Evolutionary conservation across 2,329 filamentous ascomycete species (phyloP).

Genomic region (Emericellopsis atlantica): DNA sequence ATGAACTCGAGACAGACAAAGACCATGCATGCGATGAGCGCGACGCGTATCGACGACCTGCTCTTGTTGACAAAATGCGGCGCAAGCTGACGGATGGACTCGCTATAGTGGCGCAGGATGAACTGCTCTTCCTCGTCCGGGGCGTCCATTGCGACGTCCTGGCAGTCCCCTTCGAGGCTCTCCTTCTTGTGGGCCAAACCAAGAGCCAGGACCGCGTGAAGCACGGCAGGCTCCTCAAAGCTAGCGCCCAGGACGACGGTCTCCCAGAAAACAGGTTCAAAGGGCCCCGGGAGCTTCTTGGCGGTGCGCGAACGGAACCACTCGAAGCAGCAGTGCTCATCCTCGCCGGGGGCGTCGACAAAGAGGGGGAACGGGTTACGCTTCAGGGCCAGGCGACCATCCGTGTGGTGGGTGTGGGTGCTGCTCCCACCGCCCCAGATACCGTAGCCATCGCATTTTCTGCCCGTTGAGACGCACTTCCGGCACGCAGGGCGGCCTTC

Average conservation of each 20-base stretch:
- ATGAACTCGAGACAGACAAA: constrained; percentile 27
- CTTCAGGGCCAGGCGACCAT: not conserved
- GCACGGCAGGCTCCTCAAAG: constrained; percentile 21
- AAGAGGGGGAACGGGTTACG: not conserved
- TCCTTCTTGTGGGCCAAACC: constrained; percentile 18
- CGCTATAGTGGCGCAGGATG: constrained; percentile 22
- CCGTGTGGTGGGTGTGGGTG: not conserved
- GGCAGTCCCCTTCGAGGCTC: constrained; percentile 4
- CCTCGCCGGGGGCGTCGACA: not conserved
- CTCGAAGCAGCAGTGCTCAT: constrained; percentile 1
- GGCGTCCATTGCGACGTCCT: not conserved
- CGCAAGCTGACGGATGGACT: constrained; percentile 21
- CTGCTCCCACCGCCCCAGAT: constrained; percentile 7
- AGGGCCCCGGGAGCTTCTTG: constrained; percentile 19
- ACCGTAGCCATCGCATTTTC: constrained; percentile 17
- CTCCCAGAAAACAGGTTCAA: constrained; percentile 23
- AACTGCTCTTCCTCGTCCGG: constrained; percentile 1
- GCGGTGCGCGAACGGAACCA: constrained; percentile 3
- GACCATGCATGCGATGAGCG: constrained; percentile 25
- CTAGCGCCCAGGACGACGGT: constrained; percentile 23
- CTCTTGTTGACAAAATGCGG: constrained; percentile 10
- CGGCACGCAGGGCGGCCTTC: constrained; percentile 14
- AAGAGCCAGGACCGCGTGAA: constrained; percentile 27
- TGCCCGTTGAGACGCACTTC: constrained; percentile 12
- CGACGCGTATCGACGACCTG: constrained; percentile 16